Conservation (phyloP, 805 yeast genomes). For the Wickerhamomyces kurtzmanii region DNA sequence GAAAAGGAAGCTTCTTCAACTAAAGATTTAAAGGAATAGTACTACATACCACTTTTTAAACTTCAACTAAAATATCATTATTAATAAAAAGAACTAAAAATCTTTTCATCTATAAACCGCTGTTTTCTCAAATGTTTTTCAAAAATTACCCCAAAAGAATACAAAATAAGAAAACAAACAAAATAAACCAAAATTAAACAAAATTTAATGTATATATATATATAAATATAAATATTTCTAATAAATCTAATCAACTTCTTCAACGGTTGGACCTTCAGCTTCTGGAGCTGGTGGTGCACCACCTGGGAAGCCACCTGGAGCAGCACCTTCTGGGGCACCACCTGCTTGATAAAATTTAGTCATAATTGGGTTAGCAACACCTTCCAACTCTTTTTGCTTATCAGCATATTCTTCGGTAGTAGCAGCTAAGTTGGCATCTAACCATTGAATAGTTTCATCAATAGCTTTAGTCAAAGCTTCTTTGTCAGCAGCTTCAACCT, state of each 20-base stretch:
- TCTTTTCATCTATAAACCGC: too few relatives aligned
- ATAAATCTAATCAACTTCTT: slow-evolving; percentile 56
- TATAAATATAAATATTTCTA: too few relatives aligned
- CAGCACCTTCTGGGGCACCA: slow-evolving; percentile 68
- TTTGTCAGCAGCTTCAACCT: slow-evolving; percentile 60
- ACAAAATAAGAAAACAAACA: too few relatives aligned
- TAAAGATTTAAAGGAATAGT: too few relatives aligned
- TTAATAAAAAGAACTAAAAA: too few relatives aligned
- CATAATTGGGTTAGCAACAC: slow-evolving; percentile 93
- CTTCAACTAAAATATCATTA: too few relatives aligned
- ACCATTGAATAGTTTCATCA: slow-evolving; percentile 83
- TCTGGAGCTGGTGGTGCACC: slow-evolving; percentile 38
- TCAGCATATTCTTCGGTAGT: slow-evolving; percentile 85
- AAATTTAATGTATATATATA: too few relatives aligned
- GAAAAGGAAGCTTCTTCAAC: too few relatives aligned
- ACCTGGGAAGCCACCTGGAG: slow-evolving; percentile 46
- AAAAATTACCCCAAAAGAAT: too few relatives aligned
- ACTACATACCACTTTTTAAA: too few relatives aligned
- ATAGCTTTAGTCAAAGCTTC: slow-evolving; percentile 69
- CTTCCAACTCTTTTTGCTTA: slow-evolving; percentile 93
- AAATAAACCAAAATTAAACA: too few relatives aligned
- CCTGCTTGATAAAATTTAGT: slow-evolving; percentile 94
- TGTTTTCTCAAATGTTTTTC: too few relatives aligned
- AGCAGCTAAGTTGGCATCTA: slow-evolving; percentile 89
- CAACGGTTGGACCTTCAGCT: slow-evolving; percentile 60